A percentile compares a stretch with the other conserved stretches of the same genome.
These are phyloP conservation scores for Pseudogymnoascus pannorum DNA, from an alignment of 2,329 filamentous ascomycete species.

Conservation along the genomic window DNA sequence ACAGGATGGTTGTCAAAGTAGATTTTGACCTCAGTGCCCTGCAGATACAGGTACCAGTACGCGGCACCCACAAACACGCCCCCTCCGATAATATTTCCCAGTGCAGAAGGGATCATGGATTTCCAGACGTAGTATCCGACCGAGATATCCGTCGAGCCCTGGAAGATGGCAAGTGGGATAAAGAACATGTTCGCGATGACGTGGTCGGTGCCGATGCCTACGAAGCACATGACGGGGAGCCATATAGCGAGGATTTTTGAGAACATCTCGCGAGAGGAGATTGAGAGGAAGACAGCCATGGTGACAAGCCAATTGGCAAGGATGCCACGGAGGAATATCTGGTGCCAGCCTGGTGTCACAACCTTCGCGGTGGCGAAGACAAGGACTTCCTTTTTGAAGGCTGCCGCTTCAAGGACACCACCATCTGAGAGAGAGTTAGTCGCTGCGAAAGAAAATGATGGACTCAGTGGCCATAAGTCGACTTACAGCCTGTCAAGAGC, in stretches of 20 bases:
- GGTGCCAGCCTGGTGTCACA: constrained; percentile 40
- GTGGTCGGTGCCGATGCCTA: constrained; percentile 46
- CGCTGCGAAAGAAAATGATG: neutral
- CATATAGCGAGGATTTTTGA: constrained; percentile 50
- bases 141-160: constrained; percentile 34
- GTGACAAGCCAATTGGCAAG: constrained; percentile 52
- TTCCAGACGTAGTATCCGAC: constrained; percentile 51
- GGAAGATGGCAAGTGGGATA: constrained; percentile 42
- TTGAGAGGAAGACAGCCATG: constrained; percentile 41
- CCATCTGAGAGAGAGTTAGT: constrained; percentile 30
- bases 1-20: constrained; percentile 20
- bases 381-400: constrained; percentile 38
- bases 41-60: constrained; percentile 42
- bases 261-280: constrained; percentile 42
- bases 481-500: constrained; percentile 41
- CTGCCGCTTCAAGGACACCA: constrained; percentile 37
- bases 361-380: constrained; percentile 42
- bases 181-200: constrained; percentile 51
- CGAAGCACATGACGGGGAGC: constrained; percentile 49
- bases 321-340: constrained; percentile 47
- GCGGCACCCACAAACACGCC: constrained; percentile 43
- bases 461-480: neutral
- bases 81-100: constrained; percentile 49
- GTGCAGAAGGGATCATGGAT: constrained; percentile 43
- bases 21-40: constrained; percentile 23